Evolutionary conservation across 371 early-diverging fungal species (phyloP), one percentile per base, ranked within the genome.

Genomic region (Mucor circinelloides): DNA sequence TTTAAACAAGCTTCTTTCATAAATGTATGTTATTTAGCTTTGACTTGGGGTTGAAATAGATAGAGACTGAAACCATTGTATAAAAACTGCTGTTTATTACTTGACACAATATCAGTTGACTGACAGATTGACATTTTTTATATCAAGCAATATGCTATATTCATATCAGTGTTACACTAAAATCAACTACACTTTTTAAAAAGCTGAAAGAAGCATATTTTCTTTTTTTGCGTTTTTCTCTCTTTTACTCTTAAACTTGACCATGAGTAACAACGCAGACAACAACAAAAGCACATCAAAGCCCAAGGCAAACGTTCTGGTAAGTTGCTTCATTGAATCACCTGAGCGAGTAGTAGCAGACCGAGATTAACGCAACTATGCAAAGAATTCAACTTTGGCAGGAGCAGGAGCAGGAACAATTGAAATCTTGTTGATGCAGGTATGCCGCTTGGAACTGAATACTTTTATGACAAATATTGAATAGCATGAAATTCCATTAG

Each of bases 401-500:
- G 72, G 75, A 34, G 75, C 73, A 30, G 75, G 73, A 13, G 75
- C 73, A 25, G 75, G 75, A 25, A 60, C 73, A 6, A 32, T 75
- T 1, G 75, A 72, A 42, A 64, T 72, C 27, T 56, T 72, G 21
- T 28, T 75, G 27, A 75, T 75, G 72, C 72, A 75, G 68, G 72
- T 72, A 63, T 30, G 17, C 2, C 0, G n/a, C n/a, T n/a, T n/a
- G n/a, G n/a, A n/a, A n/a, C n/a, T n/a, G n/a, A n/a, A n/a, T n/a
- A n/a, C n/a, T n/a, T n/a, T n/a, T n/a, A n/a, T n/a, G n/a, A n/a
- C n/a, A n/a, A n/a, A n/a, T n/a, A n/a, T n/a, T n/a, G n/a, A n/a
- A n/a, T 10, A 50, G 0, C 12, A 23, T 25, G 7, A 25, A n/a
- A 1, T 25, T 2, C 52, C 1, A 27, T 13, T 63, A 81, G 79